Evolutionary conservation across 805 yeast species (phyloP), one percentile per base, ranked within the genome.

Genomic region (Yarrowia sp.): DNA sequence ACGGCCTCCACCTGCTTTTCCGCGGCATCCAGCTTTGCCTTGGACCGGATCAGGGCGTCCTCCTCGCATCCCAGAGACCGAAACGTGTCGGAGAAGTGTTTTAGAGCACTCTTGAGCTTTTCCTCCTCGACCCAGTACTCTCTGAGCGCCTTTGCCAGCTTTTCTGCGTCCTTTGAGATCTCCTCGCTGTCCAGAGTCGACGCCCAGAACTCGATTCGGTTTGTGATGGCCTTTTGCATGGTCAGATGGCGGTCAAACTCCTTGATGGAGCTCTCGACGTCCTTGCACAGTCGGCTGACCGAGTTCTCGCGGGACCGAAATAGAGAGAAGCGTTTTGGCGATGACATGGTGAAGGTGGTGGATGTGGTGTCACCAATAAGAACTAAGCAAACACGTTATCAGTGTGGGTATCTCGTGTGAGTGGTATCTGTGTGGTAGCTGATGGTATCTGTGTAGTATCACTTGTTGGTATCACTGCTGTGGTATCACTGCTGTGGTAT

Each of bases 141-240:
- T 40, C 67, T 38, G 40, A 63, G 56, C 3, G 46, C 36, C 45
- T 40, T 49, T 14, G 67, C 67, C 10, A 63, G 67, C 22, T 49
- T 48, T 8, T 63, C 56, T 11, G 67, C 56, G 48, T 49, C 56
- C 16, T 48, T 38, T 4, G 67, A 63, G 7, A 63, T 63, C 14
- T 48, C 55, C 16, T 19, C 40, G 11, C 48, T 16, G 48, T 63
- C 67, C 46, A 63, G 38, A 16, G 67, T 63, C 16, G 67, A 48
- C 10, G 67, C 67, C 67, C 67, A 63, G 15, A 63, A 63, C 56
- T 63, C 67, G 55, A 63, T 63, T 2, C 67, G 36, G 56, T 63
- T 63, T 4, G 67, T 63, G 56, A 63, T 40, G n/a, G 56, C 67
- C 48, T 41, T 63, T 32, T 63, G 67, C 56, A 40, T 40, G n/a